Evolutionary conservation across 148 eudicot species (phyloP).

Genomic region (Heliosperma pusillum): DNA sequence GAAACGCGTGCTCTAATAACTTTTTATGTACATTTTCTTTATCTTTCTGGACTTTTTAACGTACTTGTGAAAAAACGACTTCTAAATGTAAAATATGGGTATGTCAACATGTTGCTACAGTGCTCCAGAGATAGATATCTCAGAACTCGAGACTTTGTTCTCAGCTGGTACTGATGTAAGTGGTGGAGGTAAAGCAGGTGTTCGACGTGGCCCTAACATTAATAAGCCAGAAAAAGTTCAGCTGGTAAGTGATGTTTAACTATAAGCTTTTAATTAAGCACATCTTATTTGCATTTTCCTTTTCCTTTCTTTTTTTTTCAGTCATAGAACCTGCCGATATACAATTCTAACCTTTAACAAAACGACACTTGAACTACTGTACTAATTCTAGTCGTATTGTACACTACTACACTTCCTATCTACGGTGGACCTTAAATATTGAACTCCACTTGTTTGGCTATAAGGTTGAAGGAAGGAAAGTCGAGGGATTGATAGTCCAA

Average conservation of each 20-base stretch:
- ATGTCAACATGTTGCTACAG: constrained; percentile 40
- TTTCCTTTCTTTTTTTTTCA: too few species aligned
- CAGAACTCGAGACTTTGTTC: constrained; percentile 91
- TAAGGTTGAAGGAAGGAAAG: not conserved
- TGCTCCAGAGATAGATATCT: constrained; percentile 96
- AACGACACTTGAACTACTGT: too few species aligned
- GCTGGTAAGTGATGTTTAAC: constrained; percentile 50
- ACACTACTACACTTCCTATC: too few species aligned
- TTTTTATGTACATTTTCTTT: not conserved
- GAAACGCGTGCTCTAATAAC: constrained; percentile 4
- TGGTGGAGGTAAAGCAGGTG: constrained; percentile 55
- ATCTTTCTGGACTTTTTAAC: not conserved
- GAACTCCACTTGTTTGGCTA: not conserved
- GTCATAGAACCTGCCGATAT: too few species aligned
- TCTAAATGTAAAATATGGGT: constrained; percentile 12
- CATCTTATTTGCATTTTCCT: too few species aligned
- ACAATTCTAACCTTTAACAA: too few species aligned
- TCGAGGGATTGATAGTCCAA: not conserved
- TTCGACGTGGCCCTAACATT: constrained; percentile 68
- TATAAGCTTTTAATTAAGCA: not conserved
- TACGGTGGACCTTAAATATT: too few species aligned
- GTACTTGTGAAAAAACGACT: not conserved
- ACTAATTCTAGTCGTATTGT: too few species aligned
- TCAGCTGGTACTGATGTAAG: constrained; percentile 76
- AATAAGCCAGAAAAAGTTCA: constrained; percentile 95